Conservation (phyloP, 176 grass and related monocot species). For the Stipa capillata region DNA sequence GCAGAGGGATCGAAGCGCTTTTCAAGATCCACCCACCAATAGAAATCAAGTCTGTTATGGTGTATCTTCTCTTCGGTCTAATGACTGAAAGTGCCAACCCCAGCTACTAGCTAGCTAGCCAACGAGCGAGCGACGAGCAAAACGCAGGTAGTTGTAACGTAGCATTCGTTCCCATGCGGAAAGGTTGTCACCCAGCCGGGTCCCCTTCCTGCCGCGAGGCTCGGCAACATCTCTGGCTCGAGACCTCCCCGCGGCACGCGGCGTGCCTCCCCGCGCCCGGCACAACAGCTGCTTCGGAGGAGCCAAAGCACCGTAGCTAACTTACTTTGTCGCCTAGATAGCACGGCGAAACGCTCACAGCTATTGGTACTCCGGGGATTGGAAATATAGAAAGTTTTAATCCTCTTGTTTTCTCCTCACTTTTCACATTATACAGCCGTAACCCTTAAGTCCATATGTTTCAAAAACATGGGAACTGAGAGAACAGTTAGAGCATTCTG, state of each 20-base stretch:
- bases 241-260: slow-evolving; percentile 11
- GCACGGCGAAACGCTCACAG: background rate
- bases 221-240: background rate
- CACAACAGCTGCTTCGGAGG: background rate
- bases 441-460: no score
- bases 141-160: background rate
- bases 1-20: no score
- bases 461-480: no score
- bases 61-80: background rate
- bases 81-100: background rate
- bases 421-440: no score
- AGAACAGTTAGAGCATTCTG: no score
- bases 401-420: no score
- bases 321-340: background rate
- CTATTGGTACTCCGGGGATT: no score
- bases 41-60: background rate
- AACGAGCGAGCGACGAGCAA: background rate
- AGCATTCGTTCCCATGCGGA: background rate
- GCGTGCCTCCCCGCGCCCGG: slow-evolving; percentile 16
- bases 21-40: background rate
- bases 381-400: no score
- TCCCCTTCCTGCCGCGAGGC: slow-evolving; percentile 4
- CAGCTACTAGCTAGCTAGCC: background rate
- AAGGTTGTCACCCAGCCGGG: background rate
- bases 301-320: background rate